These are phyloP conservation scores for Hypomontagnella submonticulosa DNA, from an alignment of 495 filamentous ascomycete genomes.

Conservation along the genomic window DNA sequence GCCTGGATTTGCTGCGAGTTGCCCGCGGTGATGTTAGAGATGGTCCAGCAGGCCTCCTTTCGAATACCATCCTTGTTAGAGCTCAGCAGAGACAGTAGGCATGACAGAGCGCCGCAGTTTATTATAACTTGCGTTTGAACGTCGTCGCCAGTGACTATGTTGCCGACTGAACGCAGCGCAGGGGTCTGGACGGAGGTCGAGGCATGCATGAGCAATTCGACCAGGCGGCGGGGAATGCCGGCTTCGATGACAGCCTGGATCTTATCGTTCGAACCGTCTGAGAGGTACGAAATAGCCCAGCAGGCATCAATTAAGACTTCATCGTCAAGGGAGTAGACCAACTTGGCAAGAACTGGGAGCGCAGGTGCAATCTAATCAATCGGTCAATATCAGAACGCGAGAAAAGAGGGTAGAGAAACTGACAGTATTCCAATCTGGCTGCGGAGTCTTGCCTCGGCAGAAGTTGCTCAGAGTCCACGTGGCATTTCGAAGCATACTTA, in stretches of 20 bases:
- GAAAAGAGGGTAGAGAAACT: conserved; percentile 48
- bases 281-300: conserved; percentile 99
- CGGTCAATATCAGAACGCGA: neutral
- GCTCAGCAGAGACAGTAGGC: conserved; percentile 89
- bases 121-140: conserved; percentile 99
- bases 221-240: conserved; percentile 94
- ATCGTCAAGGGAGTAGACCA: conserved; percentile 98
- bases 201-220: conserved; percentile 98
- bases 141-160: conserved; percentile 99
- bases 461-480: conserved; percentile 99
- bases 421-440: conserved; percentile 97
- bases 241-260: conserved; percentile 99
- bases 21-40: conserved; percentile 97
- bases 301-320: conserved; percentile 99
- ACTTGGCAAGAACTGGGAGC: conserved; percentile 94
- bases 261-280: conserved; percentile 99
- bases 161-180: conserved; percentile 95
- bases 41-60: conserved; percentile 99
- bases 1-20: conserved; percentile 98
- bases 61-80: conserved; percentile 99
- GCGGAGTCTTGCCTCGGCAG: conserved; percentile 99
- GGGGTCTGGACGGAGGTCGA: conserved; percentile 99
- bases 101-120: conserved; percentile 94
- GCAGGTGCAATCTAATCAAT: conserved; percentile 85
- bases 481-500: conserved; percentile 98